Percentiles rank a stretch among this genome's conserved stretches.
These are phyloP conservation scores for Cercospora berteroae DNA, from an alignment of 2,329 filamentous ascomycete species.

Conservation along the genomic window DNA sequence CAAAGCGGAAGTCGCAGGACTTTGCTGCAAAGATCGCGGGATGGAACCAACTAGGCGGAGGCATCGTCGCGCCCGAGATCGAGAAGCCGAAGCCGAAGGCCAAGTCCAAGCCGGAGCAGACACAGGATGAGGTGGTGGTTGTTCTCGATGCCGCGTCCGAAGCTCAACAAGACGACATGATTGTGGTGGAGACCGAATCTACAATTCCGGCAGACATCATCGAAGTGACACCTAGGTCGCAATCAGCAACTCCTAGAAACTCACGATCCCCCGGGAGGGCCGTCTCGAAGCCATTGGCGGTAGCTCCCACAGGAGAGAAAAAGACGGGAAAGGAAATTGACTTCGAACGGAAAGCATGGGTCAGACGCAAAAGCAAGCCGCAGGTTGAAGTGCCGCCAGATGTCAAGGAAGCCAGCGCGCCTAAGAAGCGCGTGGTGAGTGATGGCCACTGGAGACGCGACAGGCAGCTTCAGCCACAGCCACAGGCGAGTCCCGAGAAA, in stretches of 20 bases:
- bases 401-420: constrained; percentile 57
- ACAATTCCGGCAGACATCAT: constrained; percentile 12
- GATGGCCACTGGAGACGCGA: constrained; percentile 74
- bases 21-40: constrained; percentile 36
- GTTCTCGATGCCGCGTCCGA: constrained; percentile 18
- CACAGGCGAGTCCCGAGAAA: constrained; percentile 24
- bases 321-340: constrained; percentile 33
- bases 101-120: constrained; percentile 16
- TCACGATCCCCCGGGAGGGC: constrained; percentile 9
- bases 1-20: constrained; percentile 35
- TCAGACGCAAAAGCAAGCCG: constrained; percentile 37
- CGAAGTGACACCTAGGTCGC: background rate
- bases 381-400: constrained; percentile 46
- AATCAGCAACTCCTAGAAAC: constrained; percentile 9
- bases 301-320: constrained; percentile 19
- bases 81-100: background rate
- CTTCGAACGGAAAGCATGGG: constrained; percentile 37
- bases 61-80: constrained; percentile 17
- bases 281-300: constrained; percentile 9
- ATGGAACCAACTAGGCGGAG: constrained; percentile 35
- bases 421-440: constrained; percentile 88
- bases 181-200: constrained; percentile 26
- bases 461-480: constrained; percentile 22
- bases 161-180: constrained; percentile 16
- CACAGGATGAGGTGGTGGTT: constrained; percentile 32